Percentiles rank a stretch among this genome's conserved stretches.
phyloP scores from a whole-genome alignment of 1,284 basidiomycete species.

The Rhodotorula sp. region DNA sequence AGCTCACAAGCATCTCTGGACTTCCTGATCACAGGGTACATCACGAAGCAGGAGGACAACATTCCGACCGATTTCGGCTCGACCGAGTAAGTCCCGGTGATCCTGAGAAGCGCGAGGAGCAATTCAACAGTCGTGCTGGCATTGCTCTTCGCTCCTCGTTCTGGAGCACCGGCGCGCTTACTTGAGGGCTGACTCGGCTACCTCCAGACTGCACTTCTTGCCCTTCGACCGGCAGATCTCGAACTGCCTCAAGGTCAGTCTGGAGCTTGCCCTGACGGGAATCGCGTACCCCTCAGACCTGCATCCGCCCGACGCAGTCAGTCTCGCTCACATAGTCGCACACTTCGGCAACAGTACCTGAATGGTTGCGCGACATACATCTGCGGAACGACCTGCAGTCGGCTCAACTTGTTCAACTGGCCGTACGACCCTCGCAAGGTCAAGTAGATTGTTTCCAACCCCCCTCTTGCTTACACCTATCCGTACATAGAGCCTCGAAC shows the following conservation, averaged over 20 bases:
- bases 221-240: conserved; percentile 18
- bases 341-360: background rate
- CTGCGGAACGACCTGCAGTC: background rate
- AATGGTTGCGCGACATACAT: background rate
- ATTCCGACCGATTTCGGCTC: conserved; percentile 32
- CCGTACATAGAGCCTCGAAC: background rate
- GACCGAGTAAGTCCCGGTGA: conserved; percentile 5
- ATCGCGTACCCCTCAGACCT: no score
- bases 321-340: background rate
- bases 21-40: background rate
- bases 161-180: background rate
- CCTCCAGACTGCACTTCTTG: conserved; percentile 12
- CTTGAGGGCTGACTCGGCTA: background rate
- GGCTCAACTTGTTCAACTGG: background rate
- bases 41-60: conserved; percentile 37
- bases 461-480: background rate
- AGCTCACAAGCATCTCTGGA: no score
- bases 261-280: background rate
- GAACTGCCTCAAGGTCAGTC: conserved; percentile 24
- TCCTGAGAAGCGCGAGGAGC: background rate
- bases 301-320: background rate
- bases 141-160: no score
- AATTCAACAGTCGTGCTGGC: no score
- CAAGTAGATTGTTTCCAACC: background rate
- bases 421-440: background rate